Evolutionary conservation across 2,329 filamentous ascomycete genomes (phyloP).

Genomic region (Didymella pinodella): DNA sequence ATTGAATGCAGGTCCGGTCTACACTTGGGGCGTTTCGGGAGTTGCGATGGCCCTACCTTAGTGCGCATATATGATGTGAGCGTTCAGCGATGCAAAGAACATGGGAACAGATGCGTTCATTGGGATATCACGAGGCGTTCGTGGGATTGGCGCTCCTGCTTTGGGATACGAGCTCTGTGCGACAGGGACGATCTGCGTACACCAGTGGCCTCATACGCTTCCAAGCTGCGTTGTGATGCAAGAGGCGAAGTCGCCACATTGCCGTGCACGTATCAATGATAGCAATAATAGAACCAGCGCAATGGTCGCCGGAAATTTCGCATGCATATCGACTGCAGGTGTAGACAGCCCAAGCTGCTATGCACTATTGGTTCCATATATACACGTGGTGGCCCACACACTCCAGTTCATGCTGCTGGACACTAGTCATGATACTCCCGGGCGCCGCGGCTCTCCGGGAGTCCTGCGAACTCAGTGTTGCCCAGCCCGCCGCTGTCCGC

Average conservation of each 20-base stretch:
- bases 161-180: slow-evolving; percentile 18
- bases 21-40: slow-evolving; percentile 29
- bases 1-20: slow-evolving; percentile 38
- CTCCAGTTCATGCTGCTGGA: slow-evolving; percentile 10
- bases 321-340: slow-evolving; percentile 38
- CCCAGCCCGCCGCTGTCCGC: slow-evolving; percentile 17
- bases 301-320: slow-evolving; percentile 43
- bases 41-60: slow-evolving; percentile 31
- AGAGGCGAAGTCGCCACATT: slow-evolving; percentile 1
- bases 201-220: slow-evolving; percentile 7
- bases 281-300: slow-evolving; percentile 28
- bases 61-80: slow-evolving; percentile 24
- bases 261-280: slow-evolving; percentile 6
- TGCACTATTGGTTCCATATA: slow-evolving; percentile 29
- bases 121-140: slow-evolving; percentile 27
- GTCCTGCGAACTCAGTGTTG: slow-evolving; percentile 24
- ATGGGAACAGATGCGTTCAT: slow-evolving; percentile 30
- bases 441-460: slow-evolving; percentile 17
- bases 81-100: slow-evolving; percentile 20
- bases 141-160: slow-evolving; percentile 27
- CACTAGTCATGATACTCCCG: slow-evolving; percentile 18
- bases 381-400: slow-evolving; percentile 29
- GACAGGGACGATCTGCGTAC: slow-evolving; percentile 24
- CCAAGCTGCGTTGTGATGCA: slow-evolving; percentile 6
- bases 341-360: slow-evolving; percentile 26